Base-by-base conservation (phyloP, 1,139 yeast species). In the Candida buenavistaensis region DNA sequence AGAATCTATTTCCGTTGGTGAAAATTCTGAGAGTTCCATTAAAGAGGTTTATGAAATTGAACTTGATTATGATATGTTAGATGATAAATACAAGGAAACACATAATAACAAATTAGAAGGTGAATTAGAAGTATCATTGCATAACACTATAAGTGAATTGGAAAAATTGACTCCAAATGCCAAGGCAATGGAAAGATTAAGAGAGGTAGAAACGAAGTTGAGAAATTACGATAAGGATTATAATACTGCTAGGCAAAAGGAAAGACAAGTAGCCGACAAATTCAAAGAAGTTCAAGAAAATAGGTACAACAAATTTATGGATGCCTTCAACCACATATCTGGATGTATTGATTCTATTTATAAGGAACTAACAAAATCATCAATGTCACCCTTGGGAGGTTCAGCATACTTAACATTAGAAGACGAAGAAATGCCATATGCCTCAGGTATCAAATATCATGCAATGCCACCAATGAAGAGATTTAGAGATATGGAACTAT, bases 401-500 rank as follows among this genome's bases (percentile, higher is more conserved):
- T 84, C 95, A 10, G 98, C 98, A 0, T 84, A 87, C 42, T 68
- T 92, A 43, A 83, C 92, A 1, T 62, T 89, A 26, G 96, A 88
- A 50, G 92, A 88, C 51, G 94, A 84, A 43, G 96, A 88, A 38
- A 95, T 86, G 48, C 97, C 96, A 5, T 94, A 82, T 51, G 61
- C 75, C 27, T 79, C 80, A 0, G 98, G 97, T 1, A 73, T 89
- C 35, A 84, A 81, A 48, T 94, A 88, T 52, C 95, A 89, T 55
- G 96, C 96, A 1, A 90, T 90, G 84, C 97, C 98, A 1, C 98
- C 98, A 8, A 75, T 86, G 79, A 94, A 92, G 52, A 72, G 97
- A 47, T 92, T 89, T 57, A 75, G 94, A 51, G 97, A 88, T 47
- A 90, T 92, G 89, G 96, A 88, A 40, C 76, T 86, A 41, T 68